A percentile compares a stretch with the other conserved stretches of the same genome.
Conservation (phyloP, 1,284 basidiomycete genomes). For the Trichosporon asahii region DNA sequence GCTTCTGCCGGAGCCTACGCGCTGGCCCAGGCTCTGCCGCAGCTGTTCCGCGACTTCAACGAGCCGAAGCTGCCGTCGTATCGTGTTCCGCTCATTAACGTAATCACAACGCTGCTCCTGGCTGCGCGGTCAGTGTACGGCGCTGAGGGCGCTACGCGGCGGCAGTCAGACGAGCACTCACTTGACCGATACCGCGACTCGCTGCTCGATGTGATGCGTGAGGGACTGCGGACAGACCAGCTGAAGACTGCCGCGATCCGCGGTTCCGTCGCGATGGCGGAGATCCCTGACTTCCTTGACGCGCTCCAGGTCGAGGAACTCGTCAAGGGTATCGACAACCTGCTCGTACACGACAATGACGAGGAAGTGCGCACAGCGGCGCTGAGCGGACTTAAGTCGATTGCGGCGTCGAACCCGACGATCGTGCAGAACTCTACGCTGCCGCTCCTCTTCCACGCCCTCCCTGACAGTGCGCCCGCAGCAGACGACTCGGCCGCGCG, state of each 20-base stretch:
- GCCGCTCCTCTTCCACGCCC: conserved; percentile 69
- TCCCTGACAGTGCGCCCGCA: conserved; percentile 66
- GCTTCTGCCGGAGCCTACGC: conserved; percentile 68
- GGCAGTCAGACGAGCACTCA: conserved; percentile 48
- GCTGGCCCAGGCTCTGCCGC: conserved; percentile 64
- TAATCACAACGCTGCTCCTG: conserved; percentile 54
- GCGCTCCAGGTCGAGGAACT: conserved; percentile 74
- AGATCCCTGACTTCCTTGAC: conserved; percentile 62
- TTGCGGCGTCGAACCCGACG: conserved; percentile 63
- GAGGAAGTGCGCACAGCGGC: conserved; percentile 61
- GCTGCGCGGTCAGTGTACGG: conserved; percentile 47
- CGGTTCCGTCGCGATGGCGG: conserved; percentile 61
- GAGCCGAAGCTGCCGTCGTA: conserved; percentile 72
- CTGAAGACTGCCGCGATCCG: conserved; percentile 60
- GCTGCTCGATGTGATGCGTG: conserved; percentile 54
- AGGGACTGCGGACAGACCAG: conserved; percentile 49
- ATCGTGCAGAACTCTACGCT: conserved; percentile 73
- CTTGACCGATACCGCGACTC: conserved; percentile 70
- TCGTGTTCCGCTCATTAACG: conserved; percentile 66
- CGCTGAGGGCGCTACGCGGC: conserved; percentile 27
- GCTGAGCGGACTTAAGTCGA: conserved; percentile 65
- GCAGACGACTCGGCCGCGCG: conserved; percentile 60
- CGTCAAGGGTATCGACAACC: conserved; percentile 70
- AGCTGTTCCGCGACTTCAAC: conserved; percentile 70
- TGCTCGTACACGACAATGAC: conserved; percentile 60